Base-by-base conservation (phyloP, 2,329 filamentous ascomycete genomes). In the Sclerotinia spermophila region DNA sequence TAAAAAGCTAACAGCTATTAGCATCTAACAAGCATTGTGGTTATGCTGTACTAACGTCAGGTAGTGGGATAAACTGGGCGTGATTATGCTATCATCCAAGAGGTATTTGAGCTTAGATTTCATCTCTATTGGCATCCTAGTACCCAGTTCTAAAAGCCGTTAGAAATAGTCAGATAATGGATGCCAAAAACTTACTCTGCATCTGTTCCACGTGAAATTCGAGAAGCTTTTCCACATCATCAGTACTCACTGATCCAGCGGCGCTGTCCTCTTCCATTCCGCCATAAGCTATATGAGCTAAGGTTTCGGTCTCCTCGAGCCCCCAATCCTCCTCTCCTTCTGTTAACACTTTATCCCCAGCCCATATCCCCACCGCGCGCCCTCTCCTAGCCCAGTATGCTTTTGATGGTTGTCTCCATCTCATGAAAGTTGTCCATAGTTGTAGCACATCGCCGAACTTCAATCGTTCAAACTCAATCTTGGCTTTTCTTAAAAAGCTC, bases 181-280 rank as follows among this genome's bases (percentile, higher is more conserved):
- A 21, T 15, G 40, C 11, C 13, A 44, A 68, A 38, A n/a, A 81
- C 83, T 77, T 81, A 90, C 91, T 92, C 79, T 97, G 94, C 82
- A 97, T 89, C 79, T 93, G 89, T 73, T 92, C 90, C 51, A 98
- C 90, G 78, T 97, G 94, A 75, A 96, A 96, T 75, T 96, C 93
- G 30, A 98, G 82, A 40, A 97, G 82, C 42, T 87, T 87, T 78
- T 96, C 92, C 11, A 96, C 84, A 77, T 97, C 93, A 75, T 95
- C 90, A 0, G 88, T 89, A 80, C 93, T 96, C 69, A 92, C 85
- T 42, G 80, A 79, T 45, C 81, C 80, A 42, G 80, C 79, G 24
- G 81, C 80, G 21, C 81, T 40, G 38, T 75, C 70, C 40, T 67
- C 68, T 5, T 69, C 71, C n/a, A 75, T 42, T 35, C 72, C 68